These are phyloP conservation scores for Anisogramma anomala DNA, from an alignment of 2,329 filamentous ascomycete species.

Conservation along the genomic window DNA sequence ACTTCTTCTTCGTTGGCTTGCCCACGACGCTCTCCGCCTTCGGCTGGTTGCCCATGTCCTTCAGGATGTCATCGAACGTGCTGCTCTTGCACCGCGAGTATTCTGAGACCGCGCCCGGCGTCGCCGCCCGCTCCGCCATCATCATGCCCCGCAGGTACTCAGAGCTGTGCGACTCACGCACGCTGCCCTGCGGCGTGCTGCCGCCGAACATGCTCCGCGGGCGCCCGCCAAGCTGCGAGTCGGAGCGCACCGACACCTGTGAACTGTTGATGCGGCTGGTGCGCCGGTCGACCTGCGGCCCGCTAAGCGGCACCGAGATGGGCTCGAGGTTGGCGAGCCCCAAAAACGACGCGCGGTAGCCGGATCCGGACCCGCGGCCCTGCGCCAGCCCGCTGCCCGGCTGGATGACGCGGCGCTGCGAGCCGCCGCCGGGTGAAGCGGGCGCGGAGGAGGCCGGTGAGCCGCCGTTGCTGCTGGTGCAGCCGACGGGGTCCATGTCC, in stretches of 20 bases:
- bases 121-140: slow-evolving; percentile 10
- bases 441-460: slow-evolving; percentile 16
- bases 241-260: slow-evolving; percentile 9
- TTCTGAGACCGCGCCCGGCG: slow-evolving; percentile 11
- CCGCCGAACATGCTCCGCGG: slow-evolving; percentile 1
- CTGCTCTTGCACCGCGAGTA: slow-evolving; percentile 13
- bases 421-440: slow-evolving; percentile 5
- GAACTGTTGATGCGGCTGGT: slow-evolving; percentile 13
- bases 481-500: slow-evolving; percentile 19
- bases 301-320: slow-evolving; percentile 15
- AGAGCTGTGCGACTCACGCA: slow-evolving; percentile 16
- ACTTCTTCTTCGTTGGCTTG: slow-evolving; percentile 20
- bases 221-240: slow-evolving; percentile 1
- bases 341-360: slow-evolving; percentile 24
- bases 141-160: slow-evolving; percentile 15
- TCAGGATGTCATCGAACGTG: slow-evolving; percentile 28
- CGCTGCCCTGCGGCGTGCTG: slow-evolving; percentile 5
- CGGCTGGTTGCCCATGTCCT: slow-evolving; percentile 23
- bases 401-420: slow-evolving; percentile 8
- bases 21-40: slow-evolving; percentile 5
- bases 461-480: slow-evolving; percentile 12
- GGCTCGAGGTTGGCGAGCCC: slow-evolving; percentile 24
- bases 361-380: slow-evolving; percentile 16
- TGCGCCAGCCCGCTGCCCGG: slow-evolving; percentile 10
- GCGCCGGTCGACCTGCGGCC: slow-evolving; percentile 8